Evolutionary conservation across 108 stramenopile genomes (phyloP).

Genomic region (Cyclostephanos tholiformis): DNA sequence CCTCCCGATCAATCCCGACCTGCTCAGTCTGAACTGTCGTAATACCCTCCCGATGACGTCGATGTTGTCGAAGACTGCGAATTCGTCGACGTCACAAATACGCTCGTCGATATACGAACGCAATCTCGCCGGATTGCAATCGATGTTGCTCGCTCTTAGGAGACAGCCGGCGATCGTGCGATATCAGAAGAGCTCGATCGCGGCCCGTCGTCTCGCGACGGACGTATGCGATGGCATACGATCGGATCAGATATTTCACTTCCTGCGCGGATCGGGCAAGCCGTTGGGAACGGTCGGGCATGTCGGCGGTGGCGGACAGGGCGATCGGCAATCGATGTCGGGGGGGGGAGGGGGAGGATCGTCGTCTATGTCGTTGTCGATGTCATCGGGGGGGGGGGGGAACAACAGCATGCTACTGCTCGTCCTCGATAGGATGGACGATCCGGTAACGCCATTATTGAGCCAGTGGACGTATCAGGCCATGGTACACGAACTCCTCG

Average conservation of each 20-base stretch:
- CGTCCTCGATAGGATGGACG: constrained; percentile 96
- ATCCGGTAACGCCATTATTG: constrained; percentile 98
- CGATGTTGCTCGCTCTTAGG: constrained; percentile 89
- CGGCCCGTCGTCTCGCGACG: constrained; percentile 80
- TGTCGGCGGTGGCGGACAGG: constrained; percentile 40
- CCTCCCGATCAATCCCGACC: constrained; percentile 93
- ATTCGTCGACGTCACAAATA: constrained; percentile 66
- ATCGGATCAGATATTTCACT: constrained; percentile 94
- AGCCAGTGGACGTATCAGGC: constrained; percentile 99
- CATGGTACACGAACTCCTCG: constrained; percentile 99
- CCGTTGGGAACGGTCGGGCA: too few relatives aligned
- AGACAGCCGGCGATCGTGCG: constrained; percentile 89
- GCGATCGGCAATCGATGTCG: background rate
- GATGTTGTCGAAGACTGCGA: constrained; percentile 61
- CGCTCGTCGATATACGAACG: constrained; percentile 79
- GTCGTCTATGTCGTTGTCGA: too few relatives aligned
- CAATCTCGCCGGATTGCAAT: constrained; percentile 85
- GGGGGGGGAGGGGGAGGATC: too few relatives aligned
- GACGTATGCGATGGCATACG: constrained; percentile 81
- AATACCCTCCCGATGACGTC: constrained; percentile 79
- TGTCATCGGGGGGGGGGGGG: background rate
- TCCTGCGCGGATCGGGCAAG: constrained; percentile 58
- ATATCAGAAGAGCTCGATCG: constrained; percentile 79
- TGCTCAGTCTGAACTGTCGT: constrained; percentile 88
- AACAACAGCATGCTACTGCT: constrained; percentile 65